Conservation (phyloP, 768 basidiomycete species). For the Lactarius tabidus region DNA sequence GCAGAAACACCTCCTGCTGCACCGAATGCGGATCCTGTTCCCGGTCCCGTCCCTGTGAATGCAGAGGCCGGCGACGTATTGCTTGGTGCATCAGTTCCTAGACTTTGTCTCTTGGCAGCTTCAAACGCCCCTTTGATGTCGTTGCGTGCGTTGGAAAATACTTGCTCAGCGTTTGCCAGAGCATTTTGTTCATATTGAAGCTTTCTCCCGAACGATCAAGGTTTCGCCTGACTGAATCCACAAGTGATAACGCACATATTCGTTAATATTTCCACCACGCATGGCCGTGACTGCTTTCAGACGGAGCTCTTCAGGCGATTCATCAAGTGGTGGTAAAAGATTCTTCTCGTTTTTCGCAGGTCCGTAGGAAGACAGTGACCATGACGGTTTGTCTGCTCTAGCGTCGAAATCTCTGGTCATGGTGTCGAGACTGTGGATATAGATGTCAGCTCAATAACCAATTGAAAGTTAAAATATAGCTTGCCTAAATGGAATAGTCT, state of each 20-base stretch:
- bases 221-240: background rate
- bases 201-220: slow-evolving; percentile 29
- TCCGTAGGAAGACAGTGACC: slow-evolving; percentile 77
- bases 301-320: slow-evolving; percentile 73
- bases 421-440: slow-evolving; percentile 47
- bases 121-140: slow-evolving; percentile 39
- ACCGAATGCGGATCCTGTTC: slow-evolving; percentile 19
- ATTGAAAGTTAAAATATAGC: background rate
- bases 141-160: slow-evolving; percentile 43
- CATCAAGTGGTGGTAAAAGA: slow-evolving; percentile 59
- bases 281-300: slow-evolving; percentile 54
- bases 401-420: slow-evolving; percentile 52
- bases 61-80: slow-evolving; percentile 1
- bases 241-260: slow-evolving; percentile 55
- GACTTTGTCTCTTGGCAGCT: slow-evolving; percentile 45
- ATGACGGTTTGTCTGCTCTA: slow-evolving; percentile 58
- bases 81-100: slow-evolving; percentile 20
- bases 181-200: slow-evolving; percentile 52
- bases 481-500: slow-evolving; percentile 22
- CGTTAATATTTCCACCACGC: slow-evolving; percentile 48
- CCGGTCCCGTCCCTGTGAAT: slow-evolving; percentile 1
- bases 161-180: slow-evolving; percentile 48
- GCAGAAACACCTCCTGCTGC: slow-evolving; percentile 24
- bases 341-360: slow-evolving; percentile 68
- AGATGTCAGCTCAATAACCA: background rate